phyloP scores from a whole-genome alignment of 2,329 filamentous ascomycete species.

The Pseudogymnoascus sp. region DNA sequence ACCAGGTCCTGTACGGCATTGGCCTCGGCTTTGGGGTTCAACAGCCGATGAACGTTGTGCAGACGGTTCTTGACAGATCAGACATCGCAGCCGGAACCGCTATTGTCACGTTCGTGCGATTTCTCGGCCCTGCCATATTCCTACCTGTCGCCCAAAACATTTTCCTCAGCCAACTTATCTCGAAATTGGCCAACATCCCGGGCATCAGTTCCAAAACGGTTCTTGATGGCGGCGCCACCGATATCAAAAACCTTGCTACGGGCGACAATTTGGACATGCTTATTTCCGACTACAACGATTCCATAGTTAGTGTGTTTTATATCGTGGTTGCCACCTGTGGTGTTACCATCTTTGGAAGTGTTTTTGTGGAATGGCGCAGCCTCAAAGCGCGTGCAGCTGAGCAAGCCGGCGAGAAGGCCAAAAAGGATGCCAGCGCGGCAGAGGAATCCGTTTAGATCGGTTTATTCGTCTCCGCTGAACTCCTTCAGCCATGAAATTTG shows the following conservation, averaged over 20 bases:
- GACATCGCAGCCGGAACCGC: constrained; percentile 44
- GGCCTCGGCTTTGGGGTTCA: constrained; percentile 17
- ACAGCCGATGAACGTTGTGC: constrained; percentile 30
- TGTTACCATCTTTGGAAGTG: constrained; percentile 17
- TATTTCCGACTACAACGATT: constrained; percentile 18
- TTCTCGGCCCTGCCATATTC: constrained; percentile 56
- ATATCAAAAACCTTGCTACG: constrained; percentile 13
- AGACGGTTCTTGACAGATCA: constrained; percentile 41
- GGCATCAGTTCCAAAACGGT: constrained; percentile 10
- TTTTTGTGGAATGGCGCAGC: constrained; percentile 21
- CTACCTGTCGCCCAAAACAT: constrained; percentile 58
- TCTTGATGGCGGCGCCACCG: constrained; percentile 10
- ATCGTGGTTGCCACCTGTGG: constrained; percentile 13
- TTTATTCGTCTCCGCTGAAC: not conserved
- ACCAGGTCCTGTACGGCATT: constrained; percentile 14
- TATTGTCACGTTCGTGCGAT: constrained; percentile 52
- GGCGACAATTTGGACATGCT: constrained; percentile 14
- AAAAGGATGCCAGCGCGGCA: not conserved
- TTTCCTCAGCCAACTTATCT: constrained; percentile 33
- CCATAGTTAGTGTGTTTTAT: constrained; percentile 18
- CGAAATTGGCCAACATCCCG: constrained; percentile 10
- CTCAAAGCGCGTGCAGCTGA: constrained; percentile 9
- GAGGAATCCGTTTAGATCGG: not conserved
- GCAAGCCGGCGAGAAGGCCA: not conserved
- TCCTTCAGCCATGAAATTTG: not conserved